phyloP scores from a whole-genome alignment of 208 protist species.

The Leishmania tropica region DNA sequence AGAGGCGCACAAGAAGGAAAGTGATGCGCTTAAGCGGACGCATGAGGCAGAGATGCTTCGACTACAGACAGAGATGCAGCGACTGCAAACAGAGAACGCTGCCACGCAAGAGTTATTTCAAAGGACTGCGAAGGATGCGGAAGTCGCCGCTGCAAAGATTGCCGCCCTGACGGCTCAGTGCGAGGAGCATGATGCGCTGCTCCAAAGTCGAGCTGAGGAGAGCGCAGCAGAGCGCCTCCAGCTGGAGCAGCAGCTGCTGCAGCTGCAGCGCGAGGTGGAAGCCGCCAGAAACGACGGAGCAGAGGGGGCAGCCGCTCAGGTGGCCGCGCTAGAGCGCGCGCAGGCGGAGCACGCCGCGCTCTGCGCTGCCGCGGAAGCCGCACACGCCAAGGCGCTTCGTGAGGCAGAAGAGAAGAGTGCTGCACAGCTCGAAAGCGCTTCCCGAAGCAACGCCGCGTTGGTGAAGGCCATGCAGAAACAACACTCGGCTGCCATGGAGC shows the following conservation, averaged over 20 bases:
- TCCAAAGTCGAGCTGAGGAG: constrained; percentile 14
- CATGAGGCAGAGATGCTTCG: constrained; percentile 23
- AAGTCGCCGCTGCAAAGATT: constrained; percentile 9
- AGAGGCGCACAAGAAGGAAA: constrained; percentile 27
- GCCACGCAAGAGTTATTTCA: constrained; percentile 14
- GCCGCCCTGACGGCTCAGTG: constrained; percentile 12
- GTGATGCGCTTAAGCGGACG: constrained; percentile 29
- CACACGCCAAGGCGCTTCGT: constrained; percentile 14
- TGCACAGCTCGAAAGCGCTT: constrained; percentile 11
- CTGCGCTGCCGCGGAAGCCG: constrained; percentile 10
- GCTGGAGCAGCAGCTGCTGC: constrained; percentile 28
- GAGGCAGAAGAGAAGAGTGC: constrained; percentile 18
- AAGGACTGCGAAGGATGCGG: background rate
- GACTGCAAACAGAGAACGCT: background rate
- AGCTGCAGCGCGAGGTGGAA: constrained; percentile 27
- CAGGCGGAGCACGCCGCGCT: constrained; percentile 20
- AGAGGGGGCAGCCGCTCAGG: constrained; percentile 17
- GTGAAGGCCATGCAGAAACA: constrained; percentile 27
- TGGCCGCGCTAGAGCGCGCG: constrained; percentile 23
- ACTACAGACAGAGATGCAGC: constrained; percentile 12
- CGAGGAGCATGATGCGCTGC: constrained; percentile 12
- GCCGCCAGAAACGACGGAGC: constrained; percentile 2
- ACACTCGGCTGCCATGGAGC: constrained; percentile 26
- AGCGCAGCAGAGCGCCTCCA: constrained; percentile 26
- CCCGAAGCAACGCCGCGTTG: constrained; percentile 18